Evolutionary conservation across 106 monocot species (phyloP), one percentile per base, ranked within the genome.

Genomic region (Amphibolis antarctica): DNA sequence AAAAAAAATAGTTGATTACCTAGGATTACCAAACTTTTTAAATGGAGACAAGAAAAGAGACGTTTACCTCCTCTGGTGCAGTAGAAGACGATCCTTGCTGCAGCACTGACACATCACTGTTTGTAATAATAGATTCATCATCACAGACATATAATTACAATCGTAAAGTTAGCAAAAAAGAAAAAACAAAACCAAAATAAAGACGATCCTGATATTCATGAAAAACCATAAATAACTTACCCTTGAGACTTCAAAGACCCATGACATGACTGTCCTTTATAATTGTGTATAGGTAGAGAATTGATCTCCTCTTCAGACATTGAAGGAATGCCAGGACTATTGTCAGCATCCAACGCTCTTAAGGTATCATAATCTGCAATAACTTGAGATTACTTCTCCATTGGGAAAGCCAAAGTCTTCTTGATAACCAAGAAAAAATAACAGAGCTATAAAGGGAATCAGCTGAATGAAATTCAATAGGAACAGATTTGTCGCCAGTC

Each of bases 301-400:
- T 90, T 98, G 54, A 98, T 98, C 74, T 98, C 96, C 44, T 86
- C 89, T 56, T 98, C 96, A 49, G 65, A 90, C 96, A 98, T 98
- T 46, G 96, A 82, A 76, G 84, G 82, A 74, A 73, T 53, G 48
- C 75, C 79, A 24, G 80, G 82, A 49, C 44, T 73, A 76, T 82
- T 79, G 17, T 98, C 90, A 14, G 71, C 71, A 67, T 98, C 96
- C 49, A 98, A 66, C 47, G 86, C 86, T 70, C 96, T 90, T 31
- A 98, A 70, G 23, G 90, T 67, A 82, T 98, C 96, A 82, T 98
- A 98, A 71, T 98, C 96, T 98, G 26, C 24, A 63, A 15, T 12
- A 30, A 31, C 9, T 27, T 59, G 14, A 59, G 18, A 9, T 30
- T 7, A 5, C 14, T 0, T 0, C 13, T 50, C 20, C 44, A 62